These are phyloP conservation scores for Tuber umbilicatum DNA, from an alignment of 495 filamentous ascomycete species.

Conservation along the genomic window DNA sequence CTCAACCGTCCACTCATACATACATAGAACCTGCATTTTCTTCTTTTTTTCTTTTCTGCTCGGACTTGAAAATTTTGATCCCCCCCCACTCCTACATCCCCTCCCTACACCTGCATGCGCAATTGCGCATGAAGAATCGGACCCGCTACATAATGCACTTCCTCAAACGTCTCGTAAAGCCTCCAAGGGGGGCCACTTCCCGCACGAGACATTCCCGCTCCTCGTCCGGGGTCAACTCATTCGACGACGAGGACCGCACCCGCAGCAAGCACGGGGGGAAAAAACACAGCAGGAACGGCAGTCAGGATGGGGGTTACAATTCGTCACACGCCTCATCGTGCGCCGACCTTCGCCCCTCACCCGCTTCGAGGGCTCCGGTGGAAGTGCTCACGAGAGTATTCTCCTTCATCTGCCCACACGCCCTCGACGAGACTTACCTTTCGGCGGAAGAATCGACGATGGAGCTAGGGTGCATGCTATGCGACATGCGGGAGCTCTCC, in stretches of 20 bases:
- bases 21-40: background rate
- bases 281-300: background rate
- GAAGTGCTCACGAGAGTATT: constrained; percentile 68
- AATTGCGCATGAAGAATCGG: background rate
- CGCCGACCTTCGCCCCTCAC: constrained; percentile 11
- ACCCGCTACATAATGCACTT: background rate
- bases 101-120: background rate
- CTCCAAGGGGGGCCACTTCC: background rate
- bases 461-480: constrained; percentile 87
- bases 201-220: background rate
- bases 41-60: background rate
- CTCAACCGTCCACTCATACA: background rate
- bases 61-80: background rate
- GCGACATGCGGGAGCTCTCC: constrained; percentile 85
- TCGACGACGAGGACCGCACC: background rate
- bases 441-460: constrained; percentile 74
- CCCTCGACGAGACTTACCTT: constrained; percentile 65
- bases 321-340: constrained; percentile 10
- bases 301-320: constrained; percentile 7
- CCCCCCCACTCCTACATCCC: background rate
- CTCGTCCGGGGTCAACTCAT: background rate
- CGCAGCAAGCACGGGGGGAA: background rate
- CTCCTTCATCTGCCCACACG: constrained; percentile 74
- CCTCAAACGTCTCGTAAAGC: background rate
- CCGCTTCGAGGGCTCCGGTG: constrained; percentile 51